Evolutionary conservation across 805 yeast species (phyloP), one percentile per base, ranked within the genome.

Genomic region (Debaryomyces prosopidis): DNA sequence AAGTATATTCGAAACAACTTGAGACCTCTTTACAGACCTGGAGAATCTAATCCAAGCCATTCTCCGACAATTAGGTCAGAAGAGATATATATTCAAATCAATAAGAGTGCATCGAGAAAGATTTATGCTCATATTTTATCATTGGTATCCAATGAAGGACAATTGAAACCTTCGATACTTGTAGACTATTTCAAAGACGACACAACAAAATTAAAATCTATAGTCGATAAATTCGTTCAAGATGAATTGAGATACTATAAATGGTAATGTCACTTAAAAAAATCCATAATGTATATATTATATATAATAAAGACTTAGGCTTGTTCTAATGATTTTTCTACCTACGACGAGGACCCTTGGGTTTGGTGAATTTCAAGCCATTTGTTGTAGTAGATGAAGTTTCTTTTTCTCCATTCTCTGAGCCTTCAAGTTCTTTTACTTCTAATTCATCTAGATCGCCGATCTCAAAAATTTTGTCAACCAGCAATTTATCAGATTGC

Each of bases 391-490:
- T 14, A 16, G 49, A 23, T 1, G 46, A 36, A 1, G 55, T 48
- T 12, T 47, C 51, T 4, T 57, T 57, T 1, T 42, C 41, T 35
- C 53, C 47, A 20, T 48, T 52, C 16, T 4, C 7, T 3, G 33
- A n/a, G 26, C 26, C 9, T 16, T 60, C 66, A 44, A 82, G 71
- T 33, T 72, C 80, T 10, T 77, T 63, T 2, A 82, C 50, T 47
- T 86, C 89, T 39, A 87, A 61, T 54, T 87, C 95, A 39, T 73
- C 77, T 14, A 86, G 68, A 59, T 87, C 92, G 9, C 94, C 94
- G 43, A 84, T 82, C 61, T 87, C 94, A 17, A 86, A 59, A 10
- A 73, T 62, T 41, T 78, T 78, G 30, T 72, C 72, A 18, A 84
- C 62, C 15, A 50, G 46, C 18, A 54, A 50, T 14, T 45, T 49